phyloP scores from a whole-genome alignment of 2,329 filamentous ascomycete genomes.

The Penicillium fuscoglaucum region DNA sequence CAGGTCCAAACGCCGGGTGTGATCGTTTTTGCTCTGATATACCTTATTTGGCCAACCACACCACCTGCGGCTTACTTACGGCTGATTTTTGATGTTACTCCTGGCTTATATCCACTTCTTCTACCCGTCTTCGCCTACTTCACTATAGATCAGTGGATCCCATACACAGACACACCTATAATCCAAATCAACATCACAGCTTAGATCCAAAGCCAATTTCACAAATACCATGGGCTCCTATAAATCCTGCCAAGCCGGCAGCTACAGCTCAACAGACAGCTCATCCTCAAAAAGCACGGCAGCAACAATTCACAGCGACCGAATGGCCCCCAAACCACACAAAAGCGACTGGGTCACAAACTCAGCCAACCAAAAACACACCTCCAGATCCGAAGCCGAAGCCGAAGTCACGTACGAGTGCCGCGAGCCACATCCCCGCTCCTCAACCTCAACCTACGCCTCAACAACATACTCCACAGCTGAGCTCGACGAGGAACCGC shows the following conservation, averaged over 20 bases:
- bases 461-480: conserved; percentile 68
- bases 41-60: conserved; percentile 2
- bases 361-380: background rate
- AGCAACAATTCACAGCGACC: conserved; percentile 40
- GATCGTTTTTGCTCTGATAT: conserved; percentile 5
- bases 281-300: conserved; percentile 45
- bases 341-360: conserved; percentile 6
- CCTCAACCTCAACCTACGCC: conserved; percentile 76
- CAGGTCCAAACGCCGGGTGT: background rate
- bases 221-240: conserved; percentile 32
- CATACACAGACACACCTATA: background rate
- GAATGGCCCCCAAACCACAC: conserved; percentile 28
- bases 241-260: conserved; percentile 32
- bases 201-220: background rate
- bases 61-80: conserved; percentile 9
- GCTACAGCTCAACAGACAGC: conserved; percentile 41
- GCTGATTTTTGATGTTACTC: background rate
- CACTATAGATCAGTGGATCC: conserved; percentile 11
- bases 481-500: conserved; percentile 49
- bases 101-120: conserved; percentile 5
- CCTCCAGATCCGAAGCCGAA: background rate
- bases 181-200: background rate
- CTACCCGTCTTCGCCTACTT: conserved; percentile 1
- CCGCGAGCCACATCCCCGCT: conserved; percentile 38
- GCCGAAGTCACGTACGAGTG: background rate